A percentile compares a stretch with the other conserved stretches of the same genome.
Evolutionary conservation across 2,329 filamentous ascomycete species (phyloP).

Genomic region (Xylaria arbuscula): DNA sequence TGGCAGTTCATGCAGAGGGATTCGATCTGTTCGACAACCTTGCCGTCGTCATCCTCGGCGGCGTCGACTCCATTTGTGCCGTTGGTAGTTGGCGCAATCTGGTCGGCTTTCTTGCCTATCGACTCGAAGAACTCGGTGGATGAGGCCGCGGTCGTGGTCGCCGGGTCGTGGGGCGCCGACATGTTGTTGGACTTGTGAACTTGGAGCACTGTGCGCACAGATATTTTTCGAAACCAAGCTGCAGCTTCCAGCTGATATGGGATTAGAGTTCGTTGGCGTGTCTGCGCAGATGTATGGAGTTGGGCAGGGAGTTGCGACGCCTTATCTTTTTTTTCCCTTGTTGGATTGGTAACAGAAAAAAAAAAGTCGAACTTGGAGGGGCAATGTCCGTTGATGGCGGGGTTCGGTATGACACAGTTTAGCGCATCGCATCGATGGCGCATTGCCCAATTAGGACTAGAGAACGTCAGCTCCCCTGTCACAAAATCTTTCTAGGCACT

Average conservation of each 20-base stretch:
- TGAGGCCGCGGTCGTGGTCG: slow-evolving; percentile 48
- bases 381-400: slow-evolving; percentile 51
- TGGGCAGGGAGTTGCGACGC: slow-evolving; percentile 20
- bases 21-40: slow-evolving; percentile 75
- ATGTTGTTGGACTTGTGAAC: slow-evolving; percentile 54
- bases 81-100: slow-evolving; percentile 57
- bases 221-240: background rate
- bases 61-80: slow-evolving; percentile 47
- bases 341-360: slow-evolving; percentile 43
- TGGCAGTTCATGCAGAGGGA: slow-evolving; percentile 89
- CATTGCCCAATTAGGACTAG: slow-evolving; percentile 32
- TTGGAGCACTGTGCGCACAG: background rate
- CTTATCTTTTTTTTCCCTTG: slow-evolving; percentile 14
- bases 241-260: background rate
- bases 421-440: background rate
- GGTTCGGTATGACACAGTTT: slow-evolving; percentile 49
- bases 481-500: slow-evolving; percentile 28
- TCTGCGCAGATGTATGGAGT: background rate
- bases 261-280: background rate
- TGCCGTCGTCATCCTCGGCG: slow-evolving; percentile 53
- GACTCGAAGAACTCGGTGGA: slow-evolving; percentile 68
- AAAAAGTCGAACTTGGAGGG: slow-evolving; percentile 50
- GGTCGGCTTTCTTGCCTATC: slow-evolving; percentile 70
- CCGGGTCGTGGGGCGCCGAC: slow-evolving; percentile 55
- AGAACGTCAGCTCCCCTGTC: background rate